phyloP scores from a whole-genome alignment of 2,329 filamentous ascomycete species.

The Meredithiella fracta region DNA sequence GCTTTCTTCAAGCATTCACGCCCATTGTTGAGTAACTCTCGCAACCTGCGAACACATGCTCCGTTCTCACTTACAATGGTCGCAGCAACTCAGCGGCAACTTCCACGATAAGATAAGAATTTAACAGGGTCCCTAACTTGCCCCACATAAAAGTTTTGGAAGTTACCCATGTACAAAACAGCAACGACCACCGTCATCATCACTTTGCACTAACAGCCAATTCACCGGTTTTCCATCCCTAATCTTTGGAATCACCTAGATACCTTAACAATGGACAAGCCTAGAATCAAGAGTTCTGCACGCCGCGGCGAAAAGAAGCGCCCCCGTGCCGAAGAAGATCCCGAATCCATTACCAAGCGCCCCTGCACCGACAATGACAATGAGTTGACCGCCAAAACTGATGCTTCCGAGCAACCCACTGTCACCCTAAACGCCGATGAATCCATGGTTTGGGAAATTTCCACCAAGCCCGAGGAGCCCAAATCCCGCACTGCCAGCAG shows the following conservation, averaged over 20 bases:
- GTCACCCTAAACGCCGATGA: background rate
- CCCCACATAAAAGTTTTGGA: constrained; percentile 9
- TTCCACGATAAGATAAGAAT: constrained; percentile 17
- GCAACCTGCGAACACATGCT: no score
- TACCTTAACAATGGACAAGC: constrained; percentile 25
- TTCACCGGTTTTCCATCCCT: background rate
- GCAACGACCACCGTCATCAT: background rate
- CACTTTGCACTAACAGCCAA: background rate
- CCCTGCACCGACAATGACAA: constrained; percentile 16
- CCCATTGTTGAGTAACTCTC: no score
- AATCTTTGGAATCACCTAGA: background rate
- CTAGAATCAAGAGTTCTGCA: constrained; percentile 26
- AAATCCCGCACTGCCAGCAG: background rate
- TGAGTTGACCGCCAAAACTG: constrained; percentile 10
- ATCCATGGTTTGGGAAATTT: constrained; percentile 10
- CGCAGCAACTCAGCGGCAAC: background rate
- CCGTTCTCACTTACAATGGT: no score
- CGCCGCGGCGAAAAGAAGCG: constrained; percentile 27
- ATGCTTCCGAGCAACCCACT: background rate
- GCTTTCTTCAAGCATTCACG: no score
- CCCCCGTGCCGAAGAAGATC: constrained; percentile 22
- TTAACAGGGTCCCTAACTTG: background rate
- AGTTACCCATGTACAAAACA: background rate
- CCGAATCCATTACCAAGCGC: constrained; percentile 15
- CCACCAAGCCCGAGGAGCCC: constrained; percentile 4